These are phyloP conservation scores for Adansonia madagascariensis DNA, from an alignment of 441 rosid species.

Conservation along the genomic window DNA sequence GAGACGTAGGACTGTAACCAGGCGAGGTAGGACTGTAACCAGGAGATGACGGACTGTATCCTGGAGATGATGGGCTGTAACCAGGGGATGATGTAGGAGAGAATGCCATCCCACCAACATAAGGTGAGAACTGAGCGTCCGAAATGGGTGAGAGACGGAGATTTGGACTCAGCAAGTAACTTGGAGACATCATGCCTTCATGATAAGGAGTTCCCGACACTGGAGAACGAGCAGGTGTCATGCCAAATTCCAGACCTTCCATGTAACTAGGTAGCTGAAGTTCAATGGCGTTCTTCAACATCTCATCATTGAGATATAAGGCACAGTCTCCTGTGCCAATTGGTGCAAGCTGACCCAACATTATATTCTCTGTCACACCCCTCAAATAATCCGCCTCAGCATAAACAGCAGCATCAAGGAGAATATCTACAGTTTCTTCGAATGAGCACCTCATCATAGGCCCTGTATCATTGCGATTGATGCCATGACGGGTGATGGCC, in stretches of 20 bases:
- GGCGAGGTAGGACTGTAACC: slow-evolving; percentile 82
- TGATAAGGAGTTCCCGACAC: slow-evolving; percentile 86
- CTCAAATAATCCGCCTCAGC: slow-evolving; percentile 84
- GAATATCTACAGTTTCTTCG: slow-evolving; percentile 98
- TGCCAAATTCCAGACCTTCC: slow-evolving; percentile 89
- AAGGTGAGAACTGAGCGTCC: slow-evolving; percentile 89
- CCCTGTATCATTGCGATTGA: slow-evolving; percentile 94
- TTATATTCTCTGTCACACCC: slow-evolving; percentile 98
- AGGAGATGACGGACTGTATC: slow-evolving; percentile 79
- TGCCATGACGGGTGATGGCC: slow-evolving; percentile 99
- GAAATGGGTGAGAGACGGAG: slow-evolving; percentile 78
- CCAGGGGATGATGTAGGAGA: slow-evolving; percentile 90
- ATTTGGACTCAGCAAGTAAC: slow-evolving; percentile 76
- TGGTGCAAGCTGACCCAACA: slow-evolving; percentile 97
- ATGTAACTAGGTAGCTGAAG: slow-evolving; percentile 97
- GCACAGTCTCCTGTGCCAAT: slow-evolving; percentile 93
- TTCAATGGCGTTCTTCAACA: slow-evolving; percentile 98
- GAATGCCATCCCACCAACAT: slow-evolving; percentile 84
- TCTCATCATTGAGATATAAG: slow-evolving; percentile 90
- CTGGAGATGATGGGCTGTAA: slow-evolving; percentile 75
- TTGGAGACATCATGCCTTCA: slow-evolving; percentile 97
- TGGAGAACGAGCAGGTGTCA: slow-evolving; percentile 88
- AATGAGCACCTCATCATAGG: slow-evolving; percentile 99
- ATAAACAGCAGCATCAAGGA: slow-evolving; percentile 95
- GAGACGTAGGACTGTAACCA: slow-evolving; percentile 85